Evolutionary conservation across 2,329 filamentous ascomycete genomes (phyloP).

Genomic region (Colletotrichum sp.): DNA sequence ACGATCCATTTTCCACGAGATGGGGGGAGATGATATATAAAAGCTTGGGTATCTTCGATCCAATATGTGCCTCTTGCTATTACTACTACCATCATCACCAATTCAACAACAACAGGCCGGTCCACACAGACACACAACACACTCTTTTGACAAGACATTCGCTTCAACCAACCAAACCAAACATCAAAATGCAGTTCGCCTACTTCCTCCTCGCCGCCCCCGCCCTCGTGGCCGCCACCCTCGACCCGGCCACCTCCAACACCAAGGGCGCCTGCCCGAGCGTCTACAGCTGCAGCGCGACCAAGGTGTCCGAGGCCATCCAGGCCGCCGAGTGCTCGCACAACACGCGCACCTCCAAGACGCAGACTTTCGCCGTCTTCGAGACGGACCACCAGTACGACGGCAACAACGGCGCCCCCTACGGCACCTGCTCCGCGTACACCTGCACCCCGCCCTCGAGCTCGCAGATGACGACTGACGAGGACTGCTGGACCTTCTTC

Average conservation of each 20-base stretch:
- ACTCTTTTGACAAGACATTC: not conserved
- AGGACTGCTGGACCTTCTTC: slow-evolving; percentile 19
- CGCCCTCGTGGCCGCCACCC: slow-evolving; percentile 12
- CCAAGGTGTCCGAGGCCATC: slow-evolving; percentile 19
- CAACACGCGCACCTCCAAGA: slow-evolving; percentile 15
- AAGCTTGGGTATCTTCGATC: not conserved
- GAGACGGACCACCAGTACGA: slow-evolving; percentile 17
- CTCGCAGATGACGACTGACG: slow-evolving; percentile 4
- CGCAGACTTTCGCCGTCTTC: slow-evolving; percentile 18
- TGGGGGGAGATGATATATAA: not conserved
- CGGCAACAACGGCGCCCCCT: slow-evolving; percentile 3
- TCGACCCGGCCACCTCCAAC: slow-evolving; percentile 17
- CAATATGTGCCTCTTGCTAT: not conserved
- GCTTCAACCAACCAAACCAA: not conserved
- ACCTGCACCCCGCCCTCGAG: not conserved
- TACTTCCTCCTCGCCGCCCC: slow-evolving; percentile 6
- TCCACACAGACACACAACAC: not conserved
- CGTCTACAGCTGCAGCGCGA: slow-evolving; percentile 9
- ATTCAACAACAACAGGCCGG: not conserved
- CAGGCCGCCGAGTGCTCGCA: slow-evolving; percentile 20
- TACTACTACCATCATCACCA: not conserved
- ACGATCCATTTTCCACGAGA: not conserved
- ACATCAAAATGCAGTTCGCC: not conserved
- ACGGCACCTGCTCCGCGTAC: slow-evolving; percentile 18
- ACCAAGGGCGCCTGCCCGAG: slow-evolving; percentile 15